Percentiles rank a stretch among this genome's conserved stretches.
phyloP scores from a whole-genome alignment of 2,329 filamentous ascomycete genomes.

The Sporothrix protearum region DNA sequence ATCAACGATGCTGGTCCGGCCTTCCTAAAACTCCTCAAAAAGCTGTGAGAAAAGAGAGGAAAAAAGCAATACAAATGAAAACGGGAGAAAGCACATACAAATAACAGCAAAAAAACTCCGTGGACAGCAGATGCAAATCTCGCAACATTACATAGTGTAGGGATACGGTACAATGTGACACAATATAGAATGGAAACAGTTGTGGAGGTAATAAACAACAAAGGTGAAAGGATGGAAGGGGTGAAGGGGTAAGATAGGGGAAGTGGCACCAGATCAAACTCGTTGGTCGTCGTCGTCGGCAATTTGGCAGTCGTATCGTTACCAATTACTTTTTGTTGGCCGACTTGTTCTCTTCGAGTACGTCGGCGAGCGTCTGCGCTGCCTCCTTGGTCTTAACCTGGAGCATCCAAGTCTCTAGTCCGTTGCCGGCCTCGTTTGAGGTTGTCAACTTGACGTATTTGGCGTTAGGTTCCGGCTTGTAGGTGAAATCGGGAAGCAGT shows the following conservation, averaged over 20 bases:
- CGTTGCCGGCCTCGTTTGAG: slow-evolving; percentile 55
- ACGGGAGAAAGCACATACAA: neutral
- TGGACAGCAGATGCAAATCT: neutral
- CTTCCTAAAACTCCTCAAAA: slow-evolving; percentile 15
- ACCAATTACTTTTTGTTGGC: slow-evolving; percentile 50
- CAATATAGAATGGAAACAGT: slow-evolving; percentile 4
- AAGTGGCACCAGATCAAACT: neutral
- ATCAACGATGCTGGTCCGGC: neutral
- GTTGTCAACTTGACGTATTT: slow-evolving; percentile 60
- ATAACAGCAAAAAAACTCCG: neutral
- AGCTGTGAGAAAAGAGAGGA: neutral
- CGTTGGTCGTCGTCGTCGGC: neutral
- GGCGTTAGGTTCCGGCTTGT: slow-evolving; percentile 52
- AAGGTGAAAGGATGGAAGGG: neutral
- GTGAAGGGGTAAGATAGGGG: neutral
- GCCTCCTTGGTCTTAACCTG: slow-evolving; percentile 64
- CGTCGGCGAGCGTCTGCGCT: slow-evolving; percentile 51
- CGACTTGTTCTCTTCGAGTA: slow-evolving; percentile 53
- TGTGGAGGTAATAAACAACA: neutral
- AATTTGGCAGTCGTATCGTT: neutral
- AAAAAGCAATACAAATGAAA: neutral
- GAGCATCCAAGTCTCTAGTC: slow-evolving; percentile 66
- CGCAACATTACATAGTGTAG: slow-evolving; percentile 16
- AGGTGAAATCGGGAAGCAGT: slow-evolving; percentile 58
- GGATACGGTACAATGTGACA: slow-evolving; percentile 5